A percentile compares a stretch with the other conserved stretches of the same genome.
phyloP scores from a whole-genome alignment of 2,329 filamentous ascomycete species.

The Huntiella bhutanensis region DNA sequence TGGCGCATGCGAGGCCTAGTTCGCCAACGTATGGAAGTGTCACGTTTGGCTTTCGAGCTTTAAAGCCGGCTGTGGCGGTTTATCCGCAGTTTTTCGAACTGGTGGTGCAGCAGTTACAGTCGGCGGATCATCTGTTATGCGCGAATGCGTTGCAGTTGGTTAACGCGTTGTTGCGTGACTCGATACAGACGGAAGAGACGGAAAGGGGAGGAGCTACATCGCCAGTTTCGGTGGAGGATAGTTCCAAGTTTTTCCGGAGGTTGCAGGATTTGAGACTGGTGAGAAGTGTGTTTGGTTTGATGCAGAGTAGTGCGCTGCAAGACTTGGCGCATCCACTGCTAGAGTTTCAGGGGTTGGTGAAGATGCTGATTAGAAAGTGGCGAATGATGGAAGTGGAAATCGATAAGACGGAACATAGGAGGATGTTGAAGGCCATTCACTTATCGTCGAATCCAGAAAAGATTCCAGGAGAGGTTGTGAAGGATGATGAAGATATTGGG shows the following conservation, averaged over 20 bases:
- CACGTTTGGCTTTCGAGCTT: slow-evolving; percentile 69
- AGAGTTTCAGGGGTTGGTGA: slow-evolving; percentile 85
- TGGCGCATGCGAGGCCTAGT: slow-evolving; percentile 62
- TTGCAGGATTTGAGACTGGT: slow-evolving; percentile 87
- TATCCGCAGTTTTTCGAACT: slow-evolving; percentile 91
- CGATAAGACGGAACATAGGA: slow-evolving; percentile 71
- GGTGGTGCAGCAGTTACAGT: slow-evolving; percentile 77
- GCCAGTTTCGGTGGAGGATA: slow-evolving; percentile 42
- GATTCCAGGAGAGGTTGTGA: slow-evolving; percentile 22
- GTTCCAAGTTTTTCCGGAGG: slow-evolving; percentile 87
- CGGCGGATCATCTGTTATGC: slow-evolving; percentile 86
- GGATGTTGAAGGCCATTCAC: slow-evolving; percentile 71
- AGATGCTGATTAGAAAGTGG: slow-evolving; percentile 76
- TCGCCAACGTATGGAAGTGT: slow-evolving; percentile 22
- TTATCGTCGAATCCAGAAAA: slow-evolving; percentile 56
- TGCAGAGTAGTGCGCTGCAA: slow-evolving; percentile 84
- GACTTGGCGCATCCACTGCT: slow-evolving; percentile 77
- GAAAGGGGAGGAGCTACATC: slow-evolving; percentile 18
- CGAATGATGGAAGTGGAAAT: slow-evolving; percentile 66
- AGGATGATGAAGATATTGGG: slow-evolving; percentile 18
- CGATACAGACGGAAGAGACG: slow-evolving; percentile 48
- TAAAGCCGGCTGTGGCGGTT: slow-evolving; percentile 79
- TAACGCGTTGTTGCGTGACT: slow-evolving; percentile 86
- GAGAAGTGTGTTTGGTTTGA: slow-evolving; percentile 74
- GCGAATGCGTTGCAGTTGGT: slow-evolving; percentile 89